phyloP scores from a whole-genome alignment of 805 yeast species.

The Candida glaebosa region DNA sequence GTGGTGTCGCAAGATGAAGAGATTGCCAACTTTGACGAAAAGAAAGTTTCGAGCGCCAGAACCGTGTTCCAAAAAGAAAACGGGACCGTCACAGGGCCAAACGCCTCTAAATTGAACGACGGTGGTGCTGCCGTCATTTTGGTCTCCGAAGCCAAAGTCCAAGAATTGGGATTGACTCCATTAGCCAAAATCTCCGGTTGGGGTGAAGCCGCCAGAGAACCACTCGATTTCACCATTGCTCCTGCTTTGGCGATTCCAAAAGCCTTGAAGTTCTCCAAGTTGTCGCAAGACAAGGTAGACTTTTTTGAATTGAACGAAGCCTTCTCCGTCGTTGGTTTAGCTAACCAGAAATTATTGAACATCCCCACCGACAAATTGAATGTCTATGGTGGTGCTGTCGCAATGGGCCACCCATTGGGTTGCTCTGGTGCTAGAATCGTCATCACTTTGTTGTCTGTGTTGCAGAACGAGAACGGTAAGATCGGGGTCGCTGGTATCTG shows the following conservation, averaged over 20 bases:
- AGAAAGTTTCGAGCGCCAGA: constrained; percentile 76
- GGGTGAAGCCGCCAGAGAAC: constrained; percentile 98
- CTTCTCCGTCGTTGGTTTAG: constrained; percentile 92
- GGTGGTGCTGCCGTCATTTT: constrained; percentile 96
- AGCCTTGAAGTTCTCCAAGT: constrained; percentile 84
- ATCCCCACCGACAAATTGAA: constrained; percentile 69
- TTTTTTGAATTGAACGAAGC: constrained; percentile 97
- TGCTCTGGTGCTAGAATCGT: constrained; percentile 93
- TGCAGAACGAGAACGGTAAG: constrained; percentile 75
- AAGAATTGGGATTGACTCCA: constrained; percentile 84
- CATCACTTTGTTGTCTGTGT: constrained; percentile 77
- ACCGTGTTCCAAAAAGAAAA: constrained; percentile 91
- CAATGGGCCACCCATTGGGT: constrained; percentile 92
- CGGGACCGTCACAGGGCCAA: constrained; percentile 97
- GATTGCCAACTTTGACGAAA: constrained; percentile 69
- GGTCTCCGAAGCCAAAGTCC: constrained; percentile 79
- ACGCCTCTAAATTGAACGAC: constrained; percentile 93
- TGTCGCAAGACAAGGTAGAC: constrained; percentile 67
- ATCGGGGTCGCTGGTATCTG: constrained; percentile 95
- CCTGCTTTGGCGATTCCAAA: constrained; percentile 95
- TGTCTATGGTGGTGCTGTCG: constrained; percentile 95
- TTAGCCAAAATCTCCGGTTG: constrained; percentile 86
- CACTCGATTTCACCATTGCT: constrained; percentile 93
- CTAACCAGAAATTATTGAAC: constrained; percentile 70
- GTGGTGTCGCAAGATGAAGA: constrained; percentile 81